Percentiles rank a stretch among this genome's conserved stretches.
Conservation (phyloP, 2,329 filamentous ascomycete species). For the Mycosphaerelloides madeirae region DNA sequence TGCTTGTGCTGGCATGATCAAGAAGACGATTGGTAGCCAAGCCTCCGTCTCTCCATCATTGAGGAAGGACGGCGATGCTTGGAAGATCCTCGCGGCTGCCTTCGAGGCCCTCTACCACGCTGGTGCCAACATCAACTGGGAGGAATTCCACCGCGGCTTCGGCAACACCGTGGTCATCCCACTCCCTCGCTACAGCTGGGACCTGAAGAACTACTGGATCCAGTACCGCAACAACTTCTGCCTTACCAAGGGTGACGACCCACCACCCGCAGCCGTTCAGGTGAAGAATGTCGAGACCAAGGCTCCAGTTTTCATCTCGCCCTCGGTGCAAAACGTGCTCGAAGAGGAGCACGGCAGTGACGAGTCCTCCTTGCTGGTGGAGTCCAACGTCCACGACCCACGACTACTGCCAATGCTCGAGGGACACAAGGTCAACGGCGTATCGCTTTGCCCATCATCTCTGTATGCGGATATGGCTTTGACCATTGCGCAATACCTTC, state of each 20-base stretch:
- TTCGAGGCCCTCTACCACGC: slow-evolving; percentile 49
- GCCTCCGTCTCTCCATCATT: slow-evolving; percentile 28
- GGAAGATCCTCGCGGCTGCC: slow-evolving; percentile 48
- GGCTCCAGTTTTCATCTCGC: slow-evolving; percentile 24
- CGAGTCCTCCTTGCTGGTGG: not conserved
- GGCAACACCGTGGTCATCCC: slow-evolving; percentile 41
- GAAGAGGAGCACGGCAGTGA: not conserved
- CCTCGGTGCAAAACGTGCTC: slow-evolving; percentile 3
- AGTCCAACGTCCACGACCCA: not conserved
- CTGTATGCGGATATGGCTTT: slow-evolving; percentile 36
- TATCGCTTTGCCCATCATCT: slow-evolving; percentile 20
- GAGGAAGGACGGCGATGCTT: slow-evolving; percentile 26
- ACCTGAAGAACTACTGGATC: slow-evolving; percentile 37
- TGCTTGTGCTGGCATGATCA: slow-evolving; percentile 24
- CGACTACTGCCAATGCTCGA: slow-evolving; percentile 34
- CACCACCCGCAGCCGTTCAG: not conserved
- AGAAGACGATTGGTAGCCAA: slow-evolving; percentile 4
- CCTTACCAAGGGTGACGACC: slow-evolving; percentile 18
- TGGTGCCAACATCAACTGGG: slow-evolving; percentile 57
- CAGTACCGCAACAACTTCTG: slow-evolving; percentile 33
- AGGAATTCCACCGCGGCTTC: slow-evolving; percentile 51
- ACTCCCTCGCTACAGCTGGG: slow-evolving; percentile 45
- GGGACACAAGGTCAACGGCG: slow-evolving; percentile 42
- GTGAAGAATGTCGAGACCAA: not conserved
- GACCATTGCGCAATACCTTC: slow-evolving; percentile 30